Base-by-base conservation (phyloP, 768 basidiomycete genomes). In the Amyloporia xantha region DNA sequence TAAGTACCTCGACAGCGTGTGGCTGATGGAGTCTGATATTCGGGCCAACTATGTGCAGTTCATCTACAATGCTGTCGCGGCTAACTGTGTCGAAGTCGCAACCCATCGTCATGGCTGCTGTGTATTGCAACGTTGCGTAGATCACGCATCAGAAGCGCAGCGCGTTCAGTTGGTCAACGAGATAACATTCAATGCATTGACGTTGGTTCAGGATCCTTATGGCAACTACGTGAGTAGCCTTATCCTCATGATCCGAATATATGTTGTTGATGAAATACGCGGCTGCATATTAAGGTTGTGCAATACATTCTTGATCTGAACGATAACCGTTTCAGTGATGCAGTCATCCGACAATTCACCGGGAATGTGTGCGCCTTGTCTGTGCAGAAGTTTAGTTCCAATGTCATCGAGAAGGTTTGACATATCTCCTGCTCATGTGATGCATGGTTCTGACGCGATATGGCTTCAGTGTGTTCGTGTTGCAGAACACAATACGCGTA, bases 291-390 rank as follows among this genome's bases (percentile, higher is more conserved):
- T n/a, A 53, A 91, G 89, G 87, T 93, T 57, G 91, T 94, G 28
- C 94, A 99, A 80, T 99, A 99, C 65, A 96, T 97, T 52, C 79
- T 99, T 51, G 96, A 99, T 65, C 70, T 99, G 60, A 98, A 98
- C 69, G 96, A 99, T 71, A 94, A 91, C 66, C 81, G 96, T 38
- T 99, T 98, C 77, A 95, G 91, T 56, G 95, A 97, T 68, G 95
- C 77, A 42, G 90, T 99, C 58, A 97, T 98, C 59, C 84, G 95
- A 54, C 96, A 98, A 63, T 99, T 98, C 69, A 73, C 90, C 46
- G 96, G 96, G 59, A 98, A 99, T 62, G 91, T 98, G 51, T 98
- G 94, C 66, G 92, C 92, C 4, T 72, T 99, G 46, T 98, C 94
- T 4, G 95, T 97, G 13, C 96, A 99, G 67, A 99, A 99, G 71